Evolutionary conservation across 164 flowering plant species (phyloP).

Genomic region (Piper longum): DNA sequence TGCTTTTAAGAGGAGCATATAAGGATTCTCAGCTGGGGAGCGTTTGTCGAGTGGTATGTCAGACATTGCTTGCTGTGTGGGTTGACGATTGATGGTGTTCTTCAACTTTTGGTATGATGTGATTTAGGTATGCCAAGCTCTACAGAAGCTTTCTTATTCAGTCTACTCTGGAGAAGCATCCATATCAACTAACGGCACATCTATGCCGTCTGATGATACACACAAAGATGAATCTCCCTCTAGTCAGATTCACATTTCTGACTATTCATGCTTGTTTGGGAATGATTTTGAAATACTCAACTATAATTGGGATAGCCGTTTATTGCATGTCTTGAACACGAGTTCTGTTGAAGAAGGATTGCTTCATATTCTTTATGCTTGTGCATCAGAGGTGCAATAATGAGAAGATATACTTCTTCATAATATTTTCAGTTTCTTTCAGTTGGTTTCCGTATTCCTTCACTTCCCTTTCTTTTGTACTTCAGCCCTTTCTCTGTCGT

Average conservation of each 20-base stretch:
- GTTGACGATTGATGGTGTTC: neutral
- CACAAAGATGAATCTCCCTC: conserved; percentile 30
- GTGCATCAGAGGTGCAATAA: conserved; percentile 62
- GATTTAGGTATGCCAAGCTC: conserved; percentile 51
- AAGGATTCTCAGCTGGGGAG: conserved; percentile 54
- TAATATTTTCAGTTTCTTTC: neutral
- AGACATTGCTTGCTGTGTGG: neutral
- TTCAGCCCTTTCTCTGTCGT: conserved; percentile 59
- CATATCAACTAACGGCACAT: conserved; percentile 13
- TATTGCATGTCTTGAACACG: conserved; percentile 55
- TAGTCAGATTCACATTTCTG: conserved; percentile 25
- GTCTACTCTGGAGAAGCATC: conserved; percentile 20
- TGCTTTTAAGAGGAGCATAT: conserved; percentile 65
- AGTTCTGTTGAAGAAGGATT: conserved; percentile 78
- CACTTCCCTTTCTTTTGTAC: neutral
- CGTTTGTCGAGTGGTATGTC: conserved; percentile 53
- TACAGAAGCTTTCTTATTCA: conserved; percentile 50
- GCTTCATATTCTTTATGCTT: conserved; percentile 79
- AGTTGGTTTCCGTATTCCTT: neutral
- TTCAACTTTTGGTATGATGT: conserved; percentile 1
- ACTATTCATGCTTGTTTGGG: conserved; percentile 71
- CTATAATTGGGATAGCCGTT: conserved; percentile 41
- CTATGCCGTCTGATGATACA: conserved; percentile 21
- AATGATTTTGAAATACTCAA: conserved; percentile 47
- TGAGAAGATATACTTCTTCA: neutral